These are phyloP conservation scores for Shiraia sp. DNA, from an alignment of 2,329 filamentous ascomycete genomes.

Conservation along the genomic window DNA sequence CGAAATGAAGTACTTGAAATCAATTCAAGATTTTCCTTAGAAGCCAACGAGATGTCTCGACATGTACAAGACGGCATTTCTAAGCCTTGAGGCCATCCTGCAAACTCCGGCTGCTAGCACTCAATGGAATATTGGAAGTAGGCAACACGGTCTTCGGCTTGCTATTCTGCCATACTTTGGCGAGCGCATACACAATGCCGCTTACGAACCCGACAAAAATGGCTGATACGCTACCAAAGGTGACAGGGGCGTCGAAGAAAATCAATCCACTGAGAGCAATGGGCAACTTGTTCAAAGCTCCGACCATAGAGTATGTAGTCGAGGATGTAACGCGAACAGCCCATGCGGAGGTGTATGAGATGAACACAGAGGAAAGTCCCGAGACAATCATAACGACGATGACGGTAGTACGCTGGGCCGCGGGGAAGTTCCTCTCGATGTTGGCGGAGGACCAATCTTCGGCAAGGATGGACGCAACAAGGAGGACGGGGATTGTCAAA, in stretches of 20 bases:
- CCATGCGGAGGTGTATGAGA: constrained; percentile 99
- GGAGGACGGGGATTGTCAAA: constrained; percentile 88
- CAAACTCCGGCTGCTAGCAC: constrained; percentile 89
- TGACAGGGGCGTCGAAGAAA: constrained; percentile 95
- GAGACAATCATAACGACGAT: constrained; percentile 92
- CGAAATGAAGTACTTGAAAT: constrained; percentile 17
- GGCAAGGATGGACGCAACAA: constrained; percentile 76
- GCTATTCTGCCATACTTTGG: constrained; percentile 79
- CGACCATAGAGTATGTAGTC: constrained; percentile 98
- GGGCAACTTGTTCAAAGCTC: constrained; percentile 95
- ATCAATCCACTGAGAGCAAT: constrained; percentile 89
- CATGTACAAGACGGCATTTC: background rate
- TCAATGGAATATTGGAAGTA: constrained; percentile 70
- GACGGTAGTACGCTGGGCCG: constrained; percentile 76
- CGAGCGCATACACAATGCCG: constrained; percentile 86
- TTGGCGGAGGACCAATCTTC: constrained; percentile 94
- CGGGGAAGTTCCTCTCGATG: constrained; percentile 83
- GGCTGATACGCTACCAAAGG: constrained; percentile 86
- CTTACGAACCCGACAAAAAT: constrained; percentile 90
- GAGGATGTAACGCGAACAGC: constrained; percentile 97
- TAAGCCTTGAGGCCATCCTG: constrained; percentile 74
- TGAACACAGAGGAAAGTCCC: constrained; percentile 90
- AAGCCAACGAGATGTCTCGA: constrained; percentile 12
- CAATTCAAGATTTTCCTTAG: constrained; percentile 20
- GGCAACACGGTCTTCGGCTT: constrained; percentile 70